Conservation (phyloP, 2,329 filamentous ascomycete species). For the Colletotrichum chrysophilum region DNA sequence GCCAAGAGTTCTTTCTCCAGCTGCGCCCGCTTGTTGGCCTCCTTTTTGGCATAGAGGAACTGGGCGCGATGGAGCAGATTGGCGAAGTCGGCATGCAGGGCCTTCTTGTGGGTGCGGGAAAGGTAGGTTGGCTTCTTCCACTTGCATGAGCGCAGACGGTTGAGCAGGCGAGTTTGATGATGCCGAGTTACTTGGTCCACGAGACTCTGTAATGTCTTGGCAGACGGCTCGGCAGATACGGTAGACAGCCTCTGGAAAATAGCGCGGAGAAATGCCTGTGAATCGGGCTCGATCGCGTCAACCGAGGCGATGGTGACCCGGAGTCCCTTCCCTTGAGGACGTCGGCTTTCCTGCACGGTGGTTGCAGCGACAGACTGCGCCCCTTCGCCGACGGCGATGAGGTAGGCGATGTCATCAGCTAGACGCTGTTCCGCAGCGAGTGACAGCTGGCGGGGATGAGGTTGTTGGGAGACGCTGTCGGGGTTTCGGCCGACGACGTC, state of each 20-base stretch:
- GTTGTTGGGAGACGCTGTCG: not conserved
- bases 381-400: conserved; percentile 20
- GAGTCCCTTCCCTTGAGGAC: not conserved
- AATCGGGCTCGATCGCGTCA: conserved; percentile 15
- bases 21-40: not conserved
- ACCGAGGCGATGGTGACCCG: conserved; percentile 16
- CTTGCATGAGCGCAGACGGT: conserved; percentile 20
- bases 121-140: conserved; percentile 22
- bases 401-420: conserved; percentile 18
- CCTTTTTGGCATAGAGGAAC: conserved; percentile 15
- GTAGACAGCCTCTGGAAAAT: not conserved
- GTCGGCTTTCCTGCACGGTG: conserved; percentile 13
- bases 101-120: conserved; percentile 22
- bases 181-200: conserved; percentile 6
- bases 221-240: not conserved
- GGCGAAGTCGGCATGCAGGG: conserved; percentile 19
- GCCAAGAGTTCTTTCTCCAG: conserved; percentile 1
- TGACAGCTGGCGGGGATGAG: not conserved
- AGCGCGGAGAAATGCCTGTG: conserved; percentile 14
- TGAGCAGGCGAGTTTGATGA: conserved; percentile 22
- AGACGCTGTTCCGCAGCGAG: conserved; percentile 15
- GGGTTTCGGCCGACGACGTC: not conserved
- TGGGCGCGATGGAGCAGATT: conserved; percentile 17
- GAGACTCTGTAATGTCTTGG: not conserved
- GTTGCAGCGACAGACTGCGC: conserved; percentile 23